These are phyloP conservation scores for Coccomyxa subellipsoidea DNA, from an alignment of 163 green algal genomes.

Conservation along the genomic window DNA sequence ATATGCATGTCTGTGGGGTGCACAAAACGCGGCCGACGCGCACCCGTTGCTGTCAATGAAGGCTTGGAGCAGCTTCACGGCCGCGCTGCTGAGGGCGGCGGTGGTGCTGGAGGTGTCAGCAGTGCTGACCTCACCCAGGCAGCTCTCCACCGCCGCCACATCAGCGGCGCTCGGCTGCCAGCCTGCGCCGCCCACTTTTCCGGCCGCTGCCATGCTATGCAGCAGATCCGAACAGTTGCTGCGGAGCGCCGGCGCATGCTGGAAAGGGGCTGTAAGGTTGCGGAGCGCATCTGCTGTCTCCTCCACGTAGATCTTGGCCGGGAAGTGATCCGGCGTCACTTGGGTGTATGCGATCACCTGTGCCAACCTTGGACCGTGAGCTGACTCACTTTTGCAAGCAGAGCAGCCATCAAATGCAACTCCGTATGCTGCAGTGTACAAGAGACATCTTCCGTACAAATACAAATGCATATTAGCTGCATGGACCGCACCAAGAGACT, in stretches of 20 bases:
- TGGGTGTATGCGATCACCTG: slow-evolving; percentile 17
- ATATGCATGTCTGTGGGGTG: neutral
- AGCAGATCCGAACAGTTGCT: neutral
- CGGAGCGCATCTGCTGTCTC: slow-evolving; percentile 12
- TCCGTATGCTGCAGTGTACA: neutral
- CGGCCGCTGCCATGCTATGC: neutral
- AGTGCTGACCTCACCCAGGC: neutral
- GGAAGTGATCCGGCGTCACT: neutral
- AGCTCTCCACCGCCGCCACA: neutral
- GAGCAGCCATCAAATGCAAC: neutral
- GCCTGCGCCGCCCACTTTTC: neutral
- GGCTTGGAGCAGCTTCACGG: slow-evolving; percentile 14
- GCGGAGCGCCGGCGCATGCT: neutral
- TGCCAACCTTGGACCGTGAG: neutral
- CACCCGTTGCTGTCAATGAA: slow-evolving; percentile 23
- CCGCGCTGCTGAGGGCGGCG: neutral
- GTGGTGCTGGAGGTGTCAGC: neutral
- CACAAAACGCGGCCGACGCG: neutral
- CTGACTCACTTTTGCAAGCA: neutral
- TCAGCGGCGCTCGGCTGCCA: neutral
- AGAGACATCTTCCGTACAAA: neutral
- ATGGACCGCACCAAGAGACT: slow-evolving; percentile 17
- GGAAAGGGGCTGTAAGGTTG: neutral
- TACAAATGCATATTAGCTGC: too few species aligned
- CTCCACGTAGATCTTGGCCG: slow-evolving; percentile 11